These are phyloP conservation scores for Medicago truncatula DNA, from an alignment of 306 rosid species.

Conservation along the genomic window DNA sequence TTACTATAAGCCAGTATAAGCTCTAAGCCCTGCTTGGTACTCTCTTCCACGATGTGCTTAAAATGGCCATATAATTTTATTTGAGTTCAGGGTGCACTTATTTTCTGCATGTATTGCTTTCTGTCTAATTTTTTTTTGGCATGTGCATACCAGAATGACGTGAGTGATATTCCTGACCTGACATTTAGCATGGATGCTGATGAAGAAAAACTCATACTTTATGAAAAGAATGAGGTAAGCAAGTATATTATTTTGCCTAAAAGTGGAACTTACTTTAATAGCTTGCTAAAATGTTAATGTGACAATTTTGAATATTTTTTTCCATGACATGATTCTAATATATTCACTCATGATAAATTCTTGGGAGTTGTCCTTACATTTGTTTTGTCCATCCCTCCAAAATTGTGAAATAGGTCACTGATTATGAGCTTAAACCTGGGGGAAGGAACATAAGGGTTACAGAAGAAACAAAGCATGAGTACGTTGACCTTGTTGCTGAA, in stretches of 20 bases:
- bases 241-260: conserved; percentile 8
- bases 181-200: conserved; percentile 99
- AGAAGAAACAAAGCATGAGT: conserved; percentile 98
- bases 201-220: conserved; percentile 95
- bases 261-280: conserved; percentile 18
- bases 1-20: neutral
- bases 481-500: conserved; percentile 97
- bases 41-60: conserved; percentile 3
- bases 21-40: conserved; percentile 2
- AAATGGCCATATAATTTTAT: conserved; percentile 24
- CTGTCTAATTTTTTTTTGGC: conserved; percentile 30
- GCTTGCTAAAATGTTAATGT: conserved; percentile 9
- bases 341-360: conserved; percentile 27
- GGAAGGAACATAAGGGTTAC: conserved; percentile 97
- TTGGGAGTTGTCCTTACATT: conserved; percentile 19
- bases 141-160: conserved; percentile 69
- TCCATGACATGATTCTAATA: neutral
- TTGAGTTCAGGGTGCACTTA: conserved; percentile 25
- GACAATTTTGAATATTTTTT: neutral
- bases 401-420: conserved; percentile 75
- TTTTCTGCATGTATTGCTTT: conserved; percentile 18
- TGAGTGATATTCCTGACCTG: conserved; percentile 87
- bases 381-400: conserved; percentile 33
- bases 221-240: conserved; percentile 87
- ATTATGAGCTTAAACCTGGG: conserved; percentile 97